Evolutionary conservation across 2,329 filamentous ascomycete species (phyloP), one percentile per base, ranked within the genome.

Genomic region (Cladosporium sp.): DNA sequence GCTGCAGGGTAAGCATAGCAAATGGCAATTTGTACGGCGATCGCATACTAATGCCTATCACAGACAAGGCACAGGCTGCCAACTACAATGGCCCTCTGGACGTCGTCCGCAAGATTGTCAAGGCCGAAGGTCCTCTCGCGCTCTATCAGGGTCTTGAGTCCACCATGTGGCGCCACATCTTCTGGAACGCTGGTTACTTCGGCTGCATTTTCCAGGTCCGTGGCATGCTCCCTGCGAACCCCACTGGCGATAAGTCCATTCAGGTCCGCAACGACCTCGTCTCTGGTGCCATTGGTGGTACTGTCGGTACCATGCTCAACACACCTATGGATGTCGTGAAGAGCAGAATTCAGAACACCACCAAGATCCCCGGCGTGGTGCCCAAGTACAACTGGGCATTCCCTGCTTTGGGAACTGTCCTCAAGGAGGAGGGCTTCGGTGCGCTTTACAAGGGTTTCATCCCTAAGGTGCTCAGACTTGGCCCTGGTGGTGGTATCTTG

Each of bases 311-410:
- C 2, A 83, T 97, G 39, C 72, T 97, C 62, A 99, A 99, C 81
- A 97, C 93, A 2, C 91, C 92, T 58, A 87, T 96, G 85, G 92
- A 97, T 70, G 93, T 97, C 19, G 92, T 97, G 78, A 99, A 99
- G 84, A 95, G 90, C 64, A 88, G 94, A 62, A 99, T 99, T 66
- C 94, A 99, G 77, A 99, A 99, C 78, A 91, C 85, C 57, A 82
- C 89, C 64, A 93, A 89, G 80, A 78, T 96, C 37, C 74, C 88
- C n/a, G 94, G 94, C 4, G 80, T 83, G 55, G 77, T 85, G 20
- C 90, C 90, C 71, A 99, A 99, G 83, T 99, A 99, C 80, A 97
- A 97, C 83, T 99, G 94, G 94, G 94, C 94, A 32, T 96, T 87
- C 84, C 90, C 91, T 47, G 86, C 91, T 20, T 80, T 97, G 51